Evolutionary conservation across 192 early-diverging fungal genomes (phyloP).

Genomic region (Coemansia sp.): DNA sequence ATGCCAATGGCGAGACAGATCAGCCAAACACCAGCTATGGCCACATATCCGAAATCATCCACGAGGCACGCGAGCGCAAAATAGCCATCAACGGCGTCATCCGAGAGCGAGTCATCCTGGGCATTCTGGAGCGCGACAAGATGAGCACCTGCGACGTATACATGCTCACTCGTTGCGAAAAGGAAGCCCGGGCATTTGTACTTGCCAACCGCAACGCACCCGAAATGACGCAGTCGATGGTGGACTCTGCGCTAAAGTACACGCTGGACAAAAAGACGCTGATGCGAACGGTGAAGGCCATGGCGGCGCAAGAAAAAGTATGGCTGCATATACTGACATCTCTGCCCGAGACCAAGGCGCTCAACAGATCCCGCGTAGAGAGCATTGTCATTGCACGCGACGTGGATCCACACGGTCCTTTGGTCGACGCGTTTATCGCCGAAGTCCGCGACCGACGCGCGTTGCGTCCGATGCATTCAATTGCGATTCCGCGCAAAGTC

Average conservation of each 20-base stretch:
- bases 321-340: slow-evolving; percentile 8
- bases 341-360: background rate
- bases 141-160: slow-evolving; percentile 6
- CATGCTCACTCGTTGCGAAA: slow-evolving; percentile 2
- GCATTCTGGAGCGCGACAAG: slow-evolving; percentile 23
- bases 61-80: slow-evolving; percentile 16
- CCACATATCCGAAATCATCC: slow-evolving; percentile 9
- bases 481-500: slow-evolving; percentile 4
- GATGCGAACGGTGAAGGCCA: slow-evolving; percentile 12
- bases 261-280: slow-evolving; percentile 39
- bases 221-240: slow-evolving; percentile 8
- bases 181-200: slow-evolving; percentile 9
- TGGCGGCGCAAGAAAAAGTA: slow-evolving; percentile 15
- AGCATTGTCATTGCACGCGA: slow-evolving; percentile 19
- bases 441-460: slow-evolving; percentile 21
- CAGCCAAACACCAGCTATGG: background rate
- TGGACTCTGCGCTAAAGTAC: slow-evolving; percentile 6
- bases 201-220: slow-evolving; percentile 1
- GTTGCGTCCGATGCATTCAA: background rate
- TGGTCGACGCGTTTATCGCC: slow-evolving; percentile 26
- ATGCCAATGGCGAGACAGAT: background rate
- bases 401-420: slow-evolving; percentile 19
- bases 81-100: slow-evolving; percentile 12
- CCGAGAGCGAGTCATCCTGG: slow-evolving; percentile 31
- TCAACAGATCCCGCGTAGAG: background rate